phyloP scores from a whole-genome alignment of 2,329 filamentous ascomycete species.

The Ophiostoma sp. region DNA sequence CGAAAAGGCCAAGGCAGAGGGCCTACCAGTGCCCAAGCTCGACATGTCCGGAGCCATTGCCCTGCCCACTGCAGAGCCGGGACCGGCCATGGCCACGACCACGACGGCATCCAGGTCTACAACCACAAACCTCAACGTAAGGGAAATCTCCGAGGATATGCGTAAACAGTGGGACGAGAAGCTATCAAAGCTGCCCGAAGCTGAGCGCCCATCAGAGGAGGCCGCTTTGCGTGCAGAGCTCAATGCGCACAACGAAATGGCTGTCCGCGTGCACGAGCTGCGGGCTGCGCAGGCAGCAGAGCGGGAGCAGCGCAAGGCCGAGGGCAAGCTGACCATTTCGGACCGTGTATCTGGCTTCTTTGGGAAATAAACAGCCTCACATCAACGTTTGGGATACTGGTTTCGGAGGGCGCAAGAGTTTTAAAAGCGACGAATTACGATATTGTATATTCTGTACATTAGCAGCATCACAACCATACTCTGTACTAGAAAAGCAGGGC shows the following conservation, averaged over 20 bases:
- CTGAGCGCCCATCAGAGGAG: slow-evolving; percentile 58
- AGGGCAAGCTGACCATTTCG: slow-evolving; percentile 45
- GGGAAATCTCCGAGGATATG: slow-evolving; percentile 42
- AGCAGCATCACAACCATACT: slow-evolving; percentile 15
- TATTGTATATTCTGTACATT: slow-evolving; percentile 17
- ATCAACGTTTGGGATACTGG: background rate
- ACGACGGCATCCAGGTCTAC: background rate
- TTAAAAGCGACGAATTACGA: slow-evolving; percentile 10
- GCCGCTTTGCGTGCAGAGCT: slow-evolving; percentile 59
- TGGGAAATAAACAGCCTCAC: slow-evolving; percentile 7
- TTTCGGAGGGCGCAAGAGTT: background rate
- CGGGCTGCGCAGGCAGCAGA: slow-evolving; percentile 52
- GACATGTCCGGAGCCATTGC: slow-evolving; percentile 28
- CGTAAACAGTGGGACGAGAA: slow-evolving; percentile 49
- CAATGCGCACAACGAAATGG: slow-evolving; percentile 55
- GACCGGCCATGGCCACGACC: slow-evolving; percentile 16
- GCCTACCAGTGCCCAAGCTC: slow-evolving; percentile 45
- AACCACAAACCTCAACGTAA: background rate
- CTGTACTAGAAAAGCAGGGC: background rate
- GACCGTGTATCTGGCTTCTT: slow-evolving; percentile 38
- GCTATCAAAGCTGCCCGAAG: slow-evolving; percentile 52
- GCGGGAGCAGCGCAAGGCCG: slow-evolving; percentile 50
- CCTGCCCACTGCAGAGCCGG: slow-evolving; percentile 6
- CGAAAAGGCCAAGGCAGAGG: slow-evolving; percentile 61
- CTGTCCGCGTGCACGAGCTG: slow-evolving; percentile 49